Conservation (phyloP, 2,329 filamentous ascomycete genomes). For the Didymella lethalis region DNA sequence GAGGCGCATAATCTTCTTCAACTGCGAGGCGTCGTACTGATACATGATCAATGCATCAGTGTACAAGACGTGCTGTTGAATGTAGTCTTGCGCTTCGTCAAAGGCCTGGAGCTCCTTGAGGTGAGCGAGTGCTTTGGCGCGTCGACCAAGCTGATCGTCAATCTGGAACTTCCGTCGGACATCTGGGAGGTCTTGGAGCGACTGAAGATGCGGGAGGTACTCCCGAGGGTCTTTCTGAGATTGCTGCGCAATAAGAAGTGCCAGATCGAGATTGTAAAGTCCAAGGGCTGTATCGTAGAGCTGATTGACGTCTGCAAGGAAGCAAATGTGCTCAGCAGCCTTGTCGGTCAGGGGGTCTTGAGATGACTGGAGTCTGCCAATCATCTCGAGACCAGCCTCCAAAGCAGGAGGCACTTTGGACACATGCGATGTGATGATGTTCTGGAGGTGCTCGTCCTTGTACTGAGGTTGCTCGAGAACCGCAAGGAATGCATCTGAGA, state of each 20-base stretch:
- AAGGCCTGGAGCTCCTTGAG: slow-evolving; percentile 77
- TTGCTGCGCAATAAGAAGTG: slow-evolving; percentile 90
- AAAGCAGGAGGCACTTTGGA: slow-evolving; percentile 92
- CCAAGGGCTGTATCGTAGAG: slow-evolving; percentile 91
- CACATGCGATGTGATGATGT: slow-evolving; percentile 91
- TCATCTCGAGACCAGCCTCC: slow-evolving; percentile 80
- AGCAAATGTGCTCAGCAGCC: slow-evolving; percentile 96
- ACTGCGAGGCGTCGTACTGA: slow-evolving; percentile 76
- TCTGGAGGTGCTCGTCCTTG: slow-evolving; percentile 76
- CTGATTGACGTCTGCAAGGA: slow-evolving; percentile 90
- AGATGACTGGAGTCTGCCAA: slow-evolving; percentile 69
- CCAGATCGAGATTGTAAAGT: slow-evolving; percentile 88
- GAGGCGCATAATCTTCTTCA: slow-evolving; percentile 73
- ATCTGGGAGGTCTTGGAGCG: slow-evolving; percentile 76
- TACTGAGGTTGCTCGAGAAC: slow-evolving; percentile 63
- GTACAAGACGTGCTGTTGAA: slow-evolving; percentile 81
- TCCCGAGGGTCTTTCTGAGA: slow-evolving; percentile 95
- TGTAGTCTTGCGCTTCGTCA: slow-evolving; percentile 79
- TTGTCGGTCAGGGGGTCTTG: slow-evolving; percentile 74
- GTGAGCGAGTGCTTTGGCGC: slow-evolving; percentile 77
- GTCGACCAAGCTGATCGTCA: slow-evolving; percentile 83
- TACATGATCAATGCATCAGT: slow-evolving; percentile 79
- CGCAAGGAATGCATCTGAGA: slow-evolving; percentile 84
- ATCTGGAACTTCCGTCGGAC: slow-evolving; percentile 81
- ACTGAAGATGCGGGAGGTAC: slow-evolving; percentile 93